Conservation (phyloP, 164 flowering plant species). For the Brasenia schreberi region DNA sequence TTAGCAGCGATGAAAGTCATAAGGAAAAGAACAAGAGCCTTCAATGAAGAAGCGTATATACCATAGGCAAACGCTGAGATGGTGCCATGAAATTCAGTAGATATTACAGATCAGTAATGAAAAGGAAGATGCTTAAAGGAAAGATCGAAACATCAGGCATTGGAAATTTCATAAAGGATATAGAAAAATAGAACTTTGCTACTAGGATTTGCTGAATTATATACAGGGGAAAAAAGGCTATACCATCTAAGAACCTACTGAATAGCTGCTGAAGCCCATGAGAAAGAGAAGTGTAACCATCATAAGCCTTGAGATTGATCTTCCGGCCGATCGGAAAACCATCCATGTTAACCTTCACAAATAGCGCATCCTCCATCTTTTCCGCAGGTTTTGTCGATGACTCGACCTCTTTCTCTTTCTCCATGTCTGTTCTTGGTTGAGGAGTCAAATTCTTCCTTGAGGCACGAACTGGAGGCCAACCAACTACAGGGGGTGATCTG, state of each 20-base stretch:
- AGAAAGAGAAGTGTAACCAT: neutral
- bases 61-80: neutral
- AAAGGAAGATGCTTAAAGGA: neutral
- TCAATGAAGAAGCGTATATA: neutral
- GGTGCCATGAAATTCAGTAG: neutral
- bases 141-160: neutral
- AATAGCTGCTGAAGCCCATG: neutral
- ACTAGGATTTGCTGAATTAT: neutral
- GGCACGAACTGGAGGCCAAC: neutral
- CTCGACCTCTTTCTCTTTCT: neutral
- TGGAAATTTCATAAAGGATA: neutral
- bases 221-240: neutral
- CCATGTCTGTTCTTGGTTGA: neutral
- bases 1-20: neutral
- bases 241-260: slow-evolving; percentile 4
- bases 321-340: slow-evolving; percentile 1
- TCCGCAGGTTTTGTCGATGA: slow-evolving; percentile 1
- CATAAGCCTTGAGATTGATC: slow-evolving; percentile 2
- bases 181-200: neutral
- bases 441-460: neutral
- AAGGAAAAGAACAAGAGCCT: neutral
- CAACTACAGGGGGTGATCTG: neutral
- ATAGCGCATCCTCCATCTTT: neutral
- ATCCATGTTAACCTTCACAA: slow-evolving; percentile 1
- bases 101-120: neutral